Evolutionary conservation across 176 grass and related monocot species (phyloP).

Genomic region (Elaeis guineensis): DNA sequence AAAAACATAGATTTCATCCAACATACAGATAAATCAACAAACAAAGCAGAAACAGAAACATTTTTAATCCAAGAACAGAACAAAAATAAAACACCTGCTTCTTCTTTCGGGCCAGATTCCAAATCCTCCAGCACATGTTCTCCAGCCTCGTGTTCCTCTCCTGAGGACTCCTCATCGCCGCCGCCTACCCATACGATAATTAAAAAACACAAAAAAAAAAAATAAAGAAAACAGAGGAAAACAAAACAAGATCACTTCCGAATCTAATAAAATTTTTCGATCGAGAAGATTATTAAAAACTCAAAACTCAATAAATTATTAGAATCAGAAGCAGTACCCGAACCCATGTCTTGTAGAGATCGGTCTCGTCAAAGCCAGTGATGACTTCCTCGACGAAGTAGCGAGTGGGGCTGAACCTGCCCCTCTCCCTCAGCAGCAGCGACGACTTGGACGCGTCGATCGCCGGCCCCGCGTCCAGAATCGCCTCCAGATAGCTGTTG

Average conservation of each 20-base stretch:
- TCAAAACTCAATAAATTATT: neutral
- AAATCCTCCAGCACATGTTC: slow-evolving; percentile 30
- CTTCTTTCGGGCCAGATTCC: slow-evolving; percentile 21
- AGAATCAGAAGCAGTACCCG: slow-evolving; percentile 20
- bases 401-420: slow-evolving; percentile 39
- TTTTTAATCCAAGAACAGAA: too few relatives aligned
- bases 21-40: too few relatives aligned
- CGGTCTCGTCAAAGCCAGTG: slow-evolving; percentile 50
- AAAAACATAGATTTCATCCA: too few relatives aligned
- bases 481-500: slow-evolving; percentile 55
- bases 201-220: too few relatives aligned
- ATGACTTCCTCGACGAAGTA: slow-evolving; percentile 61
- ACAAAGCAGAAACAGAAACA: too few relatives aligned
- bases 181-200: neutral
- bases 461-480: slow-evolving; percentile 33
- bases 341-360: slow-evolving; percentile 59
- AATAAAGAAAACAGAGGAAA: too few relatives aligned
- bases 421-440: slow-evolving; percentile 39
- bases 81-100: slow-evolving; percentile 10
- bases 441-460: slow-evolving; percentile 32
- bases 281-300: neutral
- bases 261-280: too few relatives aligned
- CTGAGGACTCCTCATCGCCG: slow-evolving; percentile 14
- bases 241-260: too few relatives aligned
- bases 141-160: slow-evolving; percentile 21